Conservation (phyloP, 2,329 filamentous ascomycete species). For the Hypomyces perniciosus region DNA sequence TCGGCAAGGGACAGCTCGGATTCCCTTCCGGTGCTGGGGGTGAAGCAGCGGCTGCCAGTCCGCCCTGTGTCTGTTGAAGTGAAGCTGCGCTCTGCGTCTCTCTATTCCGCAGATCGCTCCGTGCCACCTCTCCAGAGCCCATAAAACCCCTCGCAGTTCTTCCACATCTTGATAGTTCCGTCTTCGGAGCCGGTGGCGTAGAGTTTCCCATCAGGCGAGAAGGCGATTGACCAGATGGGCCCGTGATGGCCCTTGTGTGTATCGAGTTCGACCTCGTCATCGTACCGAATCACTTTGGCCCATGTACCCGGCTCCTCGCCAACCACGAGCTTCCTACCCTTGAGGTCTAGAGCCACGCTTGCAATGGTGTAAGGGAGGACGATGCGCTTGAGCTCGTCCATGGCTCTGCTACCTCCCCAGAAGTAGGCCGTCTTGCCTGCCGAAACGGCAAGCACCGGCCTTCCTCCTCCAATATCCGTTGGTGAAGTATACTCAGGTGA, state of each 20-base stretch:
- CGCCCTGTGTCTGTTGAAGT: conserved; percentile 15
- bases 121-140: conserved; percentile 56
- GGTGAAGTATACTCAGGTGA: conserved; percentile 52
- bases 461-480: conserved; percentile 59
- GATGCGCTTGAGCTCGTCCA: conserved; percentile 68
- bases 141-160: conserved; percentile 61
- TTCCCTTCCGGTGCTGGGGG: conserved; percentile 6
- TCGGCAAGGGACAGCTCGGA: conserved; percentile 8
- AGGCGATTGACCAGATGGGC: conserved; percentile 92
- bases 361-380: conserved; percentile 80
- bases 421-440: conserved; percentile 95
- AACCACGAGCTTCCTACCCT: conserved; percentile 76
- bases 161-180: conserved; percentile 91
- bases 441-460: conserved; percentile 75
- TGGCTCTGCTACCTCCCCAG: conserved; percentile 71
- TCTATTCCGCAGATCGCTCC: conserved; percentile 33
- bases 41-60: conserved; percentile 12
- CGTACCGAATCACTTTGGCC: conserved; percentile 91
- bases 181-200: conserved; percentile 97
- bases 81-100: conserved; percentile 20
- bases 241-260: conserved; percentile 96
- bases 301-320: conserved; percentile 90
- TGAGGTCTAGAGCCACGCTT: conserved; percentile 81
- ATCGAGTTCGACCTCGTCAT: conserved; percentile 77
- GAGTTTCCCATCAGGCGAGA: conserved; percentile 90